Conservation (phyloP, 495 filamentous ascomycete genomes). For the Collariella sp. region DNA sequence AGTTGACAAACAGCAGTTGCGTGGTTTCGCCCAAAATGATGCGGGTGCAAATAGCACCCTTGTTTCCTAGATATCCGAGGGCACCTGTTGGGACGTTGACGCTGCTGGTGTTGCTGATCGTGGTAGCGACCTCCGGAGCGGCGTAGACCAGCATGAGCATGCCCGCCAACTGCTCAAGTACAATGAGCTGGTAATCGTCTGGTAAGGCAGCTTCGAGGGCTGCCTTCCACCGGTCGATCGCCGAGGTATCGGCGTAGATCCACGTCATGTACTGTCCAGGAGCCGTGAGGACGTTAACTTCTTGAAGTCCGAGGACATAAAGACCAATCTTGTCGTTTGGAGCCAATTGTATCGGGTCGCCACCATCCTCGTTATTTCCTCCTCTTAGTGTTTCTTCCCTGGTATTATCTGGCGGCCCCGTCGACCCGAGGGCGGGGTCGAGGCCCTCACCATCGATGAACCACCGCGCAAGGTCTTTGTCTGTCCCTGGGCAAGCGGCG, state of each 20-base stretch:
- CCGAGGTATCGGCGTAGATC: constrained; percentile 63
- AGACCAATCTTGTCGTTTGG: constrained; percentile 64
- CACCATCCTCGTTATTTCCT: constrained; percentile 24
- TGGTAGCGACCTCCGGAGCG: constrained; percentile 60
- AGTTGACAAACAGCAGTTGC: constrained; percentile 79
- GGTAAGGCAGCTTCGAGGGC: constrained; percentile 65
- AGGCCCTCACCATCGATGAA: constrained; percentile 70
- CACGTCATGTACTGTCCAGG: constrained; percentile 45
- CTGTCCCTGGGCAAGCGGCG: constrained; percentile 68
- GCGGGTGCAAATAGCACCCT: constrained; percentile 76
- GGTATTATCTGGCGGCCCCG: constrained; percentile 29
- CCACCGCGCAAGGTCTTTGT: constrained; percentile 79
- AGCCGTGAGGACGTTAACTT: constrained; percentile 79
- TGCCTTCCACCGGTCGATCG: constrained; percentile 69
- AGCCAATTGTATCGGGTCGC: constrained; percentile 27
- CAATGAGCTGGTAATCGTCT: constrained; percentile 62
- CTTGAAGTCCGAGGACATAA: constrained; percentile 85
- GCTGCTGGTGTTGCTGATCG: constrained; percentile 67
- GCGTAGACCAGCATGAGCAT: constrained; percentile 80
- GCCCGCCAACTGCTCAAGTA: constrained; percentile 77
- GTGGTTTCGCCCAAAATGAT: constrained; percentile 87
- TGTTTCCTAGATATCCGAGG: constrained; percentile 92
- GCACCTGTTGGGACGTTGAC: constrained; percentile 76
- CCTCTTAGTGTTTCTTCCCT: constrained; percentile 13
- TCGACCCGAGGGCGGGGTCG: constrained; percentile 49